Evolutionary conservation across 805 yeast genomes (phyloP).

Genomic region (Sugiyamaella mastotermitis): DNA sequence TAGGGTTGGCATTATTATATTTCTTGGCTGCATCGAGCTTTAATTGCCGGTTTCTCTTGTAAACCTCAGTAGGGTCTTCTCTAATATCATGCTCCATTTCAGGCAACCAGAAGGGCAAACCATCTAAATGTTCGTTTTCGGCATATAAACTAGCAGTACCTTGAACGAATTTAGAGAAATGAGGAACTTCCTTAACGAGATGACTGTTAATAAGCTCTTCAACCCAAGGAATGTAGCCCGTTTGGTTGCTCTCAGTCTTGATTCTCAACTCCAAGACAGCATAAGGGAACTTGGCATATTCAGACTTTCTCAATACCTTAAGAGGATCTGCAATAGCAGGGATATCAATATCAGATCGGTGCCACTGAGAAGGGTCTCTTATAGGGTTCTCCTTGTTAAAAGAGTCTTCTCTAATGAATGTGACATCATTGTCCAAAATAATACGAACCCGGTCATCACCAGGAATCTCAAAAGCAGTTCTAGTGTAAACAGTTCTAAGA

Average conservation of each 20-base stretch:
- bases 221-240: conserved; percentile 52
- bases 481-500: conserved; percentile 75
- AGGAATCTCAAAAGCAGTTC: conserved; percentile 97
- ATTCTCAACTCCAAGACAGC: conserved; percentile 79
- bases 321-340: conserved; percentile 64
- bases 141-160: conserved; percentile 84
- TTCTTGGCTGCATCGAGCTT: conserved; percentile 4
- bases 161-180: conserved; percentile 87
- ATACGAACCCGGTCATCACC: conserved; percentile 92
- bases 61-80: conserved; percentile 72
- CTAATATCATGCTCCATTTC: conserved; percentile 76
- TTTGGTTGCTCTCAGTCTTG: conserved; percentile 34
- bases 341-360: conserved; percentile 79
- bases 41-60: conserved; percentile 51
- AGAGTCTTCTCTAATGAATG: conserved; percentile 85
- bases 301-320: conserved; percentile 76
- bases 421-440: conserved; percentile 81
- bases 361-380: conserved; percentile 87
- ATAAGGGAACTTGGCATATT: conserved; percentile 69
- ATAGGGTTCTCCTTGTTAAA: conserved; percentile 81
- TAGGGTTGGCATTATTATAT: background rate
- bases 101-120: conserved; percentile 91
- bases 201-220: conserved; percentile 78
- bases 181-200: conserved; percentile 88
- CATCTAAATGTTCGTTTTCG: conserved; percentile 85